Percentiles rank a stretch among this genome's conserved stretches.
These are phyloP conservation scores for Cinchona pubescens DNA, from an alignment of 257 asterid genomes.

Conservation along the genomic window DNA sequence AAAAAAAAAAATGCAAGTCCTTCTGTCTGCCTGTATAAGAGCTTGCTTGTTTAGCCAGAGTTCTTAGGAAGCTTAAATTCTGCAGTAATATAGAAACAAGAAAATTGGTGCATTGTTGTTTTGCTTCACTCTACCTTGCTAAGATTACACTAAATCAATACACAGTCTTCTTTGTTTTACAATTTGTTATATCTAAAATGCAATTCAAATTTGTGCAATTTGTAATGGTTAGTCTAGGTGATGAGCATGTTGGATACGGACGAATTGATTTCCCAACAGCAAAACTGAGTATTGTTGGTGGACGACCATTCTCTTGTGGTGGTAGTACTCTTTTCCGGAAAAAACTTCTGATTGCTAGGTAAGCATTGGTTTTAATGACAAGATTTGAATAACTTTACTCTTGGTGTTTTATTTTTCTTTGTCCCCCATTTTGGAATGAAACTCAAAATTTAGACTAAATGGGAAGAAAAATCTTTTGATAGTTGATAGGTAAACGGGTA, in stretches of 20 bases:
- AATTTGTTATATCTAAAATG: not conserved
- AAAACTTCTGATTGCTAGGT: slow-evolving; percentile 78
- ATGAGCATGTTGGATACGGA: slow-evolving; percentile 82
- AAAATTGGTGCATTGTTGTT: not conserved
- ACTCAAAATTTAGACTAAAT: not conserved
- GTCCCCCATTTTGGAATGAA: not conserved
- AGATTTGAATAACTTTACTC: not conserved
- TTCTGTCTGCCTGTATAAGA: not conserved
- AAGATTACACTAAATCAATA: not conserved
- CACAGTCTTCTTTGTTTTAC: not conserved
- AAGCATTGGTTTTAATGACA: slow-evolving; percentile 11
- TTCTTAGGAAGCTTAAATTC: not conserved
- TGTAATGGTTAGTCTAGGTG: slow-evolving; percentile 67
- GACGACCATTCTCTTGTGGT: slow-evolving; percentile 94
- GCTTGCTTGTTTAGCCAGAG: not conserved
- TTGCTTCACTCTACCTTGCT: not conserved
- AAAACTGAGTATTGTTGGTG: slow-evolving; percentile 85
- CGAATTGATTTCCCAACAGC: slow-evolving; percentile 59
- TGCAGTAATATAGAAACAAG: not conserved
- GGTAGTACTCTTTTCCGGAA: slow-evolving; percentile 52
- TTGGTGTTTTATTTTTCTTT: not conserved
- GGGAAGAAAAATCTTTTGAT: not conserved
- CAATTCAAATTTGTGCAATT: slow-evolving; percentile 9
- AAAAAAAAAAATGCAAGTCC: not conserved
- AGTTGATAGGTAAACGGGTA: not conserved